Base-by-base conservation (phyloP, 148 eudicot genomes). In the Nepenthes mirabilis region DNA sequence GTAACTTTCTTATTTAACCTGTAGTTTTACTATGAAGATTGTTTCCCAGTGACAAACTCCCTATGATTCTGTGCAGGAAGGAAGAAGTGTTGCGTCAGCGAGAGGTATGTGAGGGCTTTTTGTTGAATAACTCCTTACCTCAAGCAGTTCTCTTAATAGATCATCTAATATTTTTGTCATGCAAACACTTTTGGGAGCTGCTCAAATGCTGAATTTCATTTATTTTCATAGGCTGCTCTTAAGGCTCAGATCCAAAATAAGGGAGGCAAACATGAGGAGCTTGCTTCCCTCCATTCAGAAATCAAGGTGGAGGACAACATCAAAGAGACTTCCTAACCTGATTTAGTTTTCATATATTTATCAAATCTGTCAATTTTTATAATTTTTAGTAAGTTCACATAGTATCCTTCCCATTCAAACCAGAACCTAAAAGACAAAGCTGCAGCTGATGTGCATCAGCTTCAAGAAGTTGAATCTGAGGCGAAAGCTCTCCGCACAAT, bases 71-170 rank as follows among this genome's bases (percentile, higher is more conserved):
- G 48, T 77, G 56, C 90, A 94, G 99, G 84, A 94, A 94, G 83
- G 97, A 94, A 81, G 99, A 88, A 67, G 97, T 95, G 65, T 65
- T 94, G 64, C 91, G 95, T 33, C 89, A 87, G 81, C 77, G 97
- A 77, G 99, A 94, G 95, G 99, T 93, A 69, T 69, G 76, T 69
- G 50, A 33, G 40, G 63, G 60, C 14, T 14, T 34, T n/a, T 40
- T 56, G 36, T 56, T 37, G 40, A 23, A 23, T 23, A 23, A 23
- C 43, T 45, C 11, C 48, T 45, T 45, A 49, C 8, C 0, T 4
- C 45, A 40, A 4, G 8, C 45, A 3, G 45, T 40, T 40, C 8
- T 40, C 45, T 40, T 40, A 3, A 40, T 40, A 40, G 8, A 3
- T 40, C 45, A 40, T 8, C 45, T 40, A 4, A 40, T 40, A 40